Evolutionary conservation across 2,329 filamentous ascomycete genomes (phyloP), one percentile per base, ranked within the genome.

Genomic region (Nemania abortiva): DNA sequence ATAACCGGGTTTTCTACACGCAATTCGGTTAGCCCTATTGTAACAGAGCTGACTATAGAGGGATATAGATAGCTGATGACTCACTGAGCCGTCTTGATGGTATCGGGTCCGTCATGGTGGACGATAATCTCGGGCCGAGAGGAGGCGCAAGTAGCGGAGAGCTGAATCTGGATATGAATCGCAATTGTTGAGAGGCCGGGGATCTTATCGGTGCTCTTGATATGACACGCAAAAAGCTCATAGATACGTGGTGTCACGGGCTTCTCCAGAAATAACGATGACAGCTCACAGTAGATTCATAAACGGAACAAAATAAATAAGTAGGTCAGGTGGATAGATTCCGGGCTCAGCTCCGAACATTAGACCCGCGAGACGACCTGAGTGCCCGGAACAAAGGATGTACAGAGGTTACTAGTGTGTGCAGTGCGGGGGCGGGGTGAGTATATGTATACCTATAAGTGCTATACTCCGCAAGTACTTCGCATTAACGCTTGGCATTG

Each of bases 1-100:
- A 88, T 77, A 47, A 80, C 84, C 18, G 85, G 83, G 72, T 84
- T 83, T 69, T 84, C 85, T 87, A 47, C 7, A 18, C 2, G 13
- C 15, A 55, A 57, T 9, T 18, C 1, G 10, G 29, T 77, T 29
- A 77, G 71, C 34, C 39, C 37, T 24, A 52, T 5, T 27, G 15
- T 9, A 55, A 11, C 4, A 10, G n/a, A 37, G 27, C 9, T 22
- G 11, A 39, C 13, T 47, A 20, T 13, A 29, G 37, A 20, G 27
- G n/a, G n/a, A 52, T 45, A 29, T 34, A 10, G 7, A 27, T 7
- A 24, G 10, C 1, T 13, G 56, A 7, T 39, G 27, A 75, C 76
- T 72, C 59, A 78, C 76, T 64, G 50, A 77, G 67, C 29, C 72
- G 73, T 69, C 71, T 71, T 39, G 71, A 52, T 6, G 74, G 74